These are phyloP conservation scores for Syzygium aqueum DNA, from an alignment of 345 rosid species.

Conservation along the genomic window DNA sequence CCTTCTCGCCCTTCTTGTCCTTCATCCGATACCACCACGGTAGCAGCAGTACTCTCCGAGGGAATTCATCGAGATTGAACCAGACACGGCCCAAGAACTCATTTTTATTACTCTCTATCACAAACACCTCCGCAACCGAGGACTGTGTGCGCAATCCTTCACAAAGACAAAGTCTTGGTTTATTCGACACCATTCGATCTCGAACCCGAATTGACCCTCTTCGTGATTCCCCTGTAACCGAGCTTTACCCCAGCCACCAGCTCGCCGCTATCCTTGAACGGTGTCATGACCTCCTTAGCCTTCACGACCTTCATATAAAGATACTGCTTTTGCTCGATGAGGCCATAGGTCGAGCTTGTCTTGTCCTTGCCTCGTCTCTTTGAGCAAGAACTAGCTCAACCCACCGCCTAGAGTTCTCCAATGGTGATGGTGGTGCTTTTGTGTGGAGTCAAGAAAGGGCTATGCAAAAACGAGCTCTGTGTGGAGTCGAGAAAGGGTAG, in stretches of 20 bases:
- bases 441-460: too few species aligned
- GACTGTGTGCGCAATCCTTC: conserved; percentile 57
- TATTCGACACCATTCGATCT: conserved; percentile 17
- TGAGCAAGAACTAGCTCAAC: conserved; percentile 40
- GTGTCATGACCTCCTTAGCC: conserved; percentile 24
- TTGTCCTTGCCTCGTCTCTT: conserved; percentile 65
- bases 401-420: conserved; percentile 1
- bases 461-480: too few species aligned
- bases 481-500: too few species aligned
- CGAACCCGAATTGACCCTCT: conserved; percentile 11
- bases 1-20: too few species aligned
- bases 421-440: too few species aligned
- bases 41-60: too few species aligned
- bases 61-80: too few species aligned
- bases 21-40: too few species aligned
- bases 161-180: conserved; percentile 71
- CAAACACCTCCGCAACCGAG: conserved; percentile 48
- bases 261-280: conserved; percentile 20
- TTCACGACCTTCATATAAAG: conserved; percentile 54
- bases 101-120: conserved; percentile 48
- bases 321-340: conserved; percentile 71
- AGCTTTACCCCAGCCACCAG: conserved; percentile 47
- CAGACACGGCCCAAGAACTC: too few species aligned
- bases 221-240: conserved; percentile 54
- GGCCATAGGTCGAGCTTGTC: conserved; percentile 55